Conservation (phyloP, 1,139 yeast genomes). For the Debaryomyces singareniensis region DNA sequence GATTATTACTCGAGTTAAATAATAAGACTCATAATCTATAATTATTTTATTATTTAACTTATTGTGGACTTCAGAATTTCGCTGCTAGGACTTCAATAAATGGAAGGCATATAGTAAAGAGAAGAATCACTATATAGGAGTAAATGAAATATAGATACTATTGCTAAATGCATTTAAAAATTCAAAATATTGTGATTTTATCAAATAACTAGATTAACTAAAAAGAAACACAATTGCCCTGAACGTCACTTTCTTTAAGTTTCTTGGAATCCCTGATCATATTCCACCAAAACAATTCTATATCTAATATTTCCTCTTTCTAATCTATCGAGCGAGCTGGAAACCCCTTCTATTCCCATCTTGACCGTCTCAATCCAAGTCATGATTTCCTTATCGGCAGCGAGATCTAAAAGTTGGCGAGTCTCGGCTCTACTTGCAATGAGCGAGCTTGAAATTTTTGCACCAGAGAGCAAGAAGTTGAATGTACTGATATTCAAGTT, state of each 20-base stretch:
- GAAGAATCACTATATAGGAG: too few relatives aligned
- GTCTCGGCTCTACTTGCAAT: conserved; percentile 36
- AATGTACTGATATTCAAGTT: conserved; percentile 19
- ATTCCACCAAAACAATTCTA: conserved; percentile 57
- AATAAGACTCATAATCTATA: too few relatives aligned
- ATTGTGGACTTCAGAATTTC: too few relatives aligned
- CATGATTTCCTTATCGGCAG: conserved; percentile 31
- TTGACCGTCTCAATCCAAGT: conserved; percentile 41
- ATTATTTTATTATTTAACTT: too few relatives aligned
- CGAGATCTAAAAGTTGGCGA: conserved; percentile 30
- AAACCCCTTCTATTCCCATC: conserved; percentile 24
- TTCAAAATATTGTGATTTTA: too few relatives aligned
- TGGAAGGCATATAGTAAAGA: too few relatives aligned
- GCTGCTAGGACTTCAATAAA: too few relatives aligned
- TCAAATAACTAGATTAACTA: too few relatives aligned
- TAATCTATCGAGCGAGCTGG: conserved; percentile 25
- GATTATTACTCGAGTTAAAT: too few relatives aligned
- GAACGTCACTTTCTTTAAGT: background rate
- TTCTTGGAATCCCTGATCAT: conserved; percentile 26
- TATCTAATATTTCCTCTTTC: conserved; percentile 53
- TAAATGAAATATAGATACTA: too few relatives aligned
- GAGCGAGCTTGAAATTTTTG: conserved; percentile 13
- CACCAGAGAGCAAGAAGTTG: conserved; percentile 15
- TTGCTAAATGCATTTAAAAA: too few relatives aligned
- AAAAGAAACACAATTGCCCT: too few relatives aligned